Evolutionary conservation across 2,329 filamentous ascomycete genomes (phyloP).

Genomic region (Aspergillus japonicus): DNA sequence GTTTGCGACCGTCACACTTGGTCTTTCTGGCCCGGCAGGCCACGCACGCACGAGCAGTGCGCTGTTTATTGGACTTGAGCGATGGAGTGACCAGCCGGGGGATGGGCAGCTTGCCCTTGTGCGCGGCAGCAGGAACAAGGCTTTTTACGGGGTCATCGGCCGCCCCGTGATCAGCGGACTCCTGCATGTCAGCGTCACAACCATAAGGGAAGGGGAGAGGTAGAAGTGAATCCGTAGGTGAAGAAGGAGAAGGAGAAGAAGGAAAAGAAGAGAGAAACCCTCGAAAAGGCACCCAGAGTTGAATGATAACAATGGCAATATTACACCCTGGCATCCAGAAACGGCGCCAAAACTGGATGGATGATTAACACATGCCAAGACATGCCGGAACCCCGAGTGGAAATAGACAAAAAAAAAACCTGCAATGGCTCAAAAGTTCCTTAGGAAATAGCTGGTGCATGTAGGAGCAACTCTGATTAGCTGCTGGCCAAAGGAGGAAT

Average conservation of each 20-base stretch:
- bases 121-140: neutral
- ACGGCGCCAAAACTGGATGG: neutral
- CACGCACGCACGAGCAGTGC: constrained; percentile 18
- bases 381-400: neutral
- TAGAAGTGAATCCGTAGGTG: neutral
- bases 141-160: neutral
- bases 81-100: neutral
- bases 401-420: neutral
- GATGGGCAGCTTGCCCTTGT: constrained; percentile 4
- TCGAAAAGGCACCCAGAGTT: neutral
- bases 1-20: constrained; percentile 22
- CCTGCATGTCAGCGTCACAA: constrained; percentile 1
- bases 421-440: neutral
- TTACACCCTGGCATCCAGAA: neutral
- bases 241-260: neutral
- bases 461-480: neutral
- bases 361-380: neutral
- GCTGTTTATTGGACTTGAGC: neutral
- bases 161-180: neutral
- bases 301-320: neutral
- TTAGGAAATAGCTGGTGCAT: neutral
- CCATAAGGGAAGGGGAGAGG: neutral
- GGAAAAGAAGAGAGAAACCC: neutral
- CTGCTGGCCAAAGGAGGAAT: neutral
- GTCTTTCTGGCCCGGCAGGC: constrained; percentile 19